Conservation (phyloP, 345 rosid species). For the Cardamine occulta region DNA sequence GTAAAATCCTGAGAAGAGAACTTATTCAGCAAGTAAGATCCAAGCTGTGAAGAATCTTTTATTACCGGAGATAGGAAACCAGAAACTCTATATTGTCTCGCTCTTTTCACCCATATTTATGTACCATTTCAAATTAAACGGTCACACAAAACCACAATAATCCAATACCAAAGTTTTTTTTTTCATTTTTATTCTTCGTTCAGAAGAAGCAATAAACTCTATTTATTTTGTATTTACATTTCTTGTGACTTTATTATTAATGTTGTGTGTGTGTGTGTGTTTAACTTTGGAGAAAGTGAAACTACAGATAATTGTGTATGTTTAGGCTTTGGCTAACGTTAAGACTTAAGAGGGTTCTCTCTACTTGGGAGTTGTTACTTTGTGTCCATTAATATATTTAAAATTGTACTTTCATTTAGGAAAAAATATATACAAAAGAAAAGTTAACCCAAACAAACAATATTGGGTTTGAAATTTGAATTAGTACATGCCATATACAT, state of each 20-base stretch:
- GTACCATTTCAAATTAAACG: constrained; percentile 6
- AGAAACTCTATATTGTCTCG: constrained; percentile 8
- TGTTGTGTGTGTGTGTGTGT: not conserved
- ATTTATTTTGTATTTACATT: not conserved
- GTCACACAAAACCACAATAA: not conserved
- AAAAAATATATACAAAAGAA: not conserved
- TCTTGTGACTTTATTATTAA: not conserved
- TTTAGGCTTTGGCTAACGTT: not conserved
- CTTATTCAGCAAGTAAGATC: constrained; percentile 59
- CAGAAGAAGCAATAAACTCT: not conserved
- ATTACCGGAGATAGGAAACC: not conserved
- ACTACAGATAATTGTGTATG: not conserved
- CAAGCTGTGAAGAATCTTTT: constrained; percentile 52
- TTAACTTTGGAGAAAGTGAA: not conserved
- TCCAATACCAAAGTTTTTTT: not conserved
- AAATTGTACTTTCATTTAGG: not conserved
- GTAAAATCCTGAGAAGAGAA: constrained; percentile 86
- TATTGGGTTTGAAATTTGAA: not conserved
- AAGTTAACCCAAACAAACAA: constrained; percentile 20
- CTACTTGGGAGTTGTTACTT: not conserved
- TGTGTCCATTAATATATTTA: not conserved
- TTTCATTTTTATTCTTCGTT: not conserved
- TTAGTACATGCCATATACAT: constrained; percentile 30
- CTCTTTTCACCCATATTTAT: not conserved
- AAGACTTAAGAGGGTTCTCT: not conserved